Base-by-base conservation (phyloP, 257 asterid species). In the Salvia splendens region DNA sequence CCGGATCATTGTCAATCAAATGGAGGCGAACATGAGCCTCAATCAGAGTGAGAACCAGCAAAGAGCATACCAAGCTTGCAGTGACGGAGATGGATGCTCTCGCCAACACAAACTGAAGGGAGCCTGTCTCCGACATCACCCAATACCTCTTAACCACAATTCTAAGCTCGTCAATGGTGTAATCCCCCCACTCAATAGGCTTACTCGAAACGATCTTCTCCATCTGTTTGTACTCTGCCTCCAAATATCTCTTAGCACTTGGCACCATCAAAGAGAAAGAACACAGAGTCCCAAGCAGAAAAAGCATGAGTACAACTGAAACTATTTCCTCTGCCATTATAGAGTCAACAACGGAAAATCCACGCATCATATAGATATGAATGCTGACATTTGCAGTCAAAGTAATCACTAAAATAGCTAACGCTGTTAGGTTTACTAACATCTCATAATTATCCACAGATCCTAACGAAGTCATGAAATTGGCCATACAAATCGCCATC, bases 111-210 rank as follows among this genome's bases (percentile, higher is more conserved):
- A 61, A 61, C 67, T 61, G 67, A 6, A 78, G 74, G 32, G 69
- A 65, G 53, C 83, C 73, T 5, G 79, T 74, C 45, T 60, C 78
- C 3, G 79, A 70, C 67, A 61, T 61, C 52, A 61, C 67, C 67
- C 67, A 61, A 24, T 61, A 61, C 40, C 67, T 42, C 67, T 61
- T 61, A 41, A 42, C 65, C 33, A n/a, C 51, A 4, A 35, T 2
- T 50, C 58, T 77, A 20, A 76, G 68, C 5, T 61, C 64, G 30
- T 64, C 70, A 49, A 54, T 5, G 0, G 55, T 24, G 32, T 55
- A 42, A 0, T 52, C 67, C n/a, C 68, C 49, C 64, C 70, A 47
- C 55, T 66, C 67, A 61, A 61, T 61, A 12, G 67, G 67, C 41
- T 42, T 61, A 28, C 48, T 66, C 15, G 5, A 38, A 20, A 46